Evolutionary conservation across 352 stramenopile species (phyloP).

Genomic region (Pythium dissotocum): DNA sequence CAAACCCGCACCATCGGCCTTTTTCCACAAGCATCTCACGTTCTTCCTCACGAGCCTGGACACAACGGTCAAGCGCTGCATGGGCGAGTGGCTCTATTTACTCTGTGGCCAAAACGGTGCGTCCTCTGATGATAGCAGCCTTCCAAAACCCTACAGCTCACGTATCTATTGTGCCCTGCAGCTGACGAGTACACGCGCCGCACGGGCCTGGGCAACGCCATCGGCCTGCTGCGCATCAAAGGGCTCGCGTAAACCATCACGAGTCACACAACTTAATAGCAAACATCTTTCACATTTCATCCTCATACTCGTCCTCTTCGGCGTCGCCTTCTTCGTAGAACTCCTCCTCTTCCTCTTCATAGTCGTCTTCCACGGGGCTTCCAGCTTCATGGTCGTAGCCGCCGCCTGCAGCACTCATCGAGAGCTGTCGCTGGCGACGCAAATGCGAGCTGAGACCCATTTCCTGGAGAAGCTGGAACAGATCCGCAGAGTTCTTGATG

Average conservation of each 20-base stretch:
- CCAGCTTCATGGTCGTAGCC: conserved; percentile 21
- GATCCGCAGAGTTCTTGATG: conserved; percentile 86
- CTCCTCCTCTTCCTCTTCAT: conserved; percentile 16
- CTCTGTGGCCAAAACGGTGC: conserved; percentile 78
- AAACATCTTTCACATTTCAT: conserved; percentile 17
- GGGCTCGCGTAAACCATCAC: conserved; percentile 34
- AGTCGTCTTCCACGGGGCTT: conserved; percentile 24
- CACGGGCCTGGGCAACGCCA: conserved; percentile 71
- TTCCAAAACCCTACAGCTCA: conserved; percentile 23
- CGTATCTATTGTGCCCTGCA: conserved; percentile 25
- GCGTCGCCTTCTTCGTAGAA: conserved; percentile 9
- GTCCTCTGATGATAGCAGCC: conserved; percentile 10
- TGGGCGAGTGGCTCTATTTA: conserved; percentile 71
- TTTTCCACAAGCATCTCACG: conserved; percentile 64
- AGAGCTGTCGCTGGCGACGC: conserved; percentile 69
- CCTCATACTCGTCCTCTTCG: conserved; percentile 22
- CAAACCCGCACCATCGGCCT: conserved; percentile 18
- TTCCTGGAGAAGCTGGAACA: conserved; percentile 82
- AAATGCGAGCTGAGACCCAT: conserved; percentile 86
- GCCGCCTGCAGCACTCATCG: conserved; percentile 34
- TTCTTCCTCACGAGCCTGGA: conserved; percentile 77
- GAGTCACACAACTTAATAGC: neutral
- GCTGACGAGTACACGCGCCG: conserved; percentile 72
- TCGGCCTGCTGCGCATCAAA: conserved; percentile 72
- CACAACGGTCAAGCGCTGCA: conserved; percentile 65